Conservation (phyloP, 805 yeast species). For the Candida glaebosa region DNA sequence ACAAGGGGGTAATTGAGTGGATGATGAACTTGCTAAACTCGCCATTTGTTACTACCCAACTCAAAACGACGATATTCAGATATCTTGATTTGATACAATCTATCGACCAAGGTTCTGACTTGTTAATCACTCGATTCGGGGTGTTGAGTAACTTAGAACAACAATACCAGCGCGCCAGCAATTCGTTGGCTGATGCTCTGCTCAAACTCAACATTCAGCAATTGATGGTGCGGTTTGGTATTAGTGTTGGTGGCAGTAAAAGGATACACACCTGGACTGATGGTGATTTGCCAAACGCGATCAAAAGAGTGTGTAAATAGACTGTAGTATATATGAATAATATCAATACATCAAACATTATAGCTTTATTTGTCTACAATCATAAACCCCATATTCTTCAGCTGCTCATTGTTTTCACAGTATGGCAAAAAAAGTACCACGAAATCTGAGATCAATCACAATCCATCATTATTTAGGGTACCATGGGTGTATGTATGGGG, state of each 20-base stretch:
- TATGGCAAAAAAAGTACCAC: background rate
- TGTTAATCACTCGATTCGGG: conserved; percentile 57
- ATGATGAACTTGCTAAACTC: conserved; percentile 50
- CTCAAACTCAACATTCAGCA: conserved; percentile 43
- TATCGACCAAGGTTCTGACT: conserved; percentile 56
- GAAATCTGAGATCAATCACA: background rate
- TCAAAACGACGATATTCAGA: conserved; percentile 37
- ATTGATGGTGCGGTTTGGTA: conserved; percentile 41
- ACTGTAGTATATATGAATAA: background rate
- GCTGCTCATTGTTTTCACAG: background rate
- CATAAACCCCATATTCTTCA: no score
- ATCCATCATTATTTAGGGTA: no score
- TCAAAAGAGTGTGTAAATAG: conserved; percentile 32
- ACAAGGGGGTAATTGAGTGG: conserved; percentile 66
- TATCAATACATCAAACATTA: background rate
- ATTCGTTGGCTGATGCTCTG: conserved; percentile 21
- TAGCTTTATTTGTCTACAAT: background rate
- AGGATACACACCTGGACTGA: conserved; percentile 61
- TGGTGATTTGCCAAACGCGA: conserved; percentile 43
- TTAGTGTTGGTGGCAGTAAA: conserved; percentile 43
- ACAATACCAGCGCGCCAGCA: conserved; percentile 11
- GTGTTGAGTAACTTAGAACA: conserved; percentile 29
- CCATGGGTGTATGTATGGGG: conserved; percentile 9
- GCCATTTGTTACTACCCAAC: conserved; percentile 42
- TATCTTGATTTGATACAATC: conserved; percentile 47